Percentiles rank a stretch among this genome's conserved stretches.
These are phyloP conservation scores for Penicillium argentinense DNA, from an alignment of 495 filamentous ascomycete genomes.

Conservation along the genomic window DNA sequence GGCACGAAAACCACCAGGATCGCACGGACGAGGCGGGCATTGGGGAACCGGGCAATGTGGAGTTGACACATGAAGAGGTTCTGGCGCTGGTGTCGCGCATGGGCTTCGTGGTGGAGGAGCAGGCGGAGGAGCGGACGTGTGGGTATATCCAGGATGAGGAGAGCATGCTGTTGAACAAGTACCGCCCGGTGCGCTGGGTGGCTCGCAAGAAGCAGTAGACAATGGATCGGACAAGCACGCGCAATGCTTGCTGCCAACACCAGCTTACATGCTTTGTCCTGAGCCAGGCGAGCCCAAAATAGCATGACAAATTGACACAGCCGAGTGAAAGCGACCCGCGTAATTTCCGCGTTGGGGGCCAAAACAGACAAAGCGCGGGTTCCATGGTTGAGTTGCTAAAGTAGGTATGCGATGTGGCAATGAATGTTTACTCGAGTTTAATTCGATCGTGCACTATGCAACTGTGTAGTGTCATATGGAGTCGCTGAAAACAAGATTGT, in stretches of 20 bases:
- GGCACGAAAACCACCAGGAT: conserved; percentile 1
- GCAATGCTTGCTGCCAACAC: too few species aligned
- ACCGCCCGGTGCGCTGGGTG: conserved; percentile 77
- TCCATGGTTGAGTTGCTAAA: not conserved
- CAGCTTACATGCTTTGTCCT: too few species aligned
- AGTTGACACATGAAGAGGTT: conserved; percentile 86
- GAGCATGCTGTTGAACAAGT: conserved; percentile 83
- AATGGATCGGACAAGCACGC: conserved; percentile 2
- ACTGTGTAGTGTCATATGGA: too few species aligned
- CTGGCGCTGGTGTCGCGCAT: conserved; percentile 68
- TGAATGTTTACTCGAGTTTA: too few species aligned
- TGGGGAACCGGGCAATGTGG: conserved; percentile 79
- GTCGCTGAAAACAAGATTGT: too few species aligned
- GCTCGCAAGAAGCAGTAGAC: conserved; percentile 61
- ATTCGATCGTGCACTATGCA: too few species aligned
- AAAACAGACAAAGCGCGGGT: conserved; percentile 9
- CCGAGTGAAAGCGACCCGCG: conserved; percentile 1
- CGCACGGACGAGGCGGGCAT: conserved; percentile 49
- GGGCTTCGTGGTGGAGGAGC: conserved; percentile 71
- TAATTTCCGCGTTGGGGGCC: conserved; percentile 9
- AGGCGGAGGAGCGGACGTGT: conserved; percentile 48
- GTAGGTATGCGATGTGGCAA: not conserved
- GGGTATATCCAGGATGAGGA: conserved; percentile 83
- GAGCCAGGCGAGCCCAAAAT: too few species aligned
- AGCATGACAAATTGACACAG: too few species aligned